Conservation (phyloP, 331 rosid species). For the Erythrophleum ivorense region DNA sequence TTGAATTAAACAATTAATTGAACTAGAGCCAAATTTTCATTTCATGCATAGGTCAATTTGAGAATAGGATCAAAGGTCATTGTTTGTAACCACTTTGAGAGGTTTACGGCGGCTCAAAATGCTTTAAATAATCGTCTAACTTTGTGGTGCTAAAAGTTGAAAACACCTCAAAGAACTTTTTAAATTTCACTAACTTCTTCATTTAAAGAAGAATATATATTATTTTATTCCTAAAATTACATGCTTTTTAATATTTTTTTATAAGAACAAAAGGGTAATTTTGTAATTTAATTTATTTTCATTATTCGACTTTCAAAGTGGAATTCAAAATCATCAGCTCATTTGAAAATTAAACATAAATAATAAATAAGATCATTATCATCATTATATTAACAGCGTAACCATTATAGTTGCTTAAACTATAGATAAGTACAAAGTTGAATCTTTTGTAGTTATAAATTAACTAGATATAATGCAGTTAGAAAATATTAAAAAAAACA, state of each 20-base stretch:
- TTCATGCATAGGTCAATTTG: constrained; percentile 37
- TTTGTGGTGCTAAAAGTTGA: constrained; percentile 44
- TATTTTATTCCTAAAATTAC: not conserved
- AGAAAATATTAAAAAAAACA: too few species aligned
- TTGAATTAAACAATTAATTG: constrained; percentile 29
- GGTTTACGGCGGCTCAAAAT: constrained; percentile 50
- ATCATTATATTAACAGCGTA: constrained; percentile 34
- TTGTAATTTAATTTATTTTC: too few species aligned
- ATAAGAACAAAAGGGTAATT: not conserved
- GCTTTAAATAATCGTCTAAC: constrained; percentile 47
- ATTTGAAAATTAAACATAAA: not conserved
- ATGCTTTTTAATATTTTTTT: not conserved
- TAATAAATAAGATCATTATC: not conserved
- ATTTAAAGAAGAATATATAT: not conserved
- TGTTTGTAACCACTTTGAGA: constrained; percentile 37
- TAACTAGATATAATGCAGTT: too few species aligned
- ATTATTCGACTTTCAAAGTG: not conserved
- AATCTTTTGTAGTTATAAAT: too few species aligned
- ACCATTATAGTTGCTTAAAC: constrained; percentile 30
- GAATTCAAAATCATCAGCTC: not conserved
- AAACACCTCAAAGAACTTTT: not conserved
- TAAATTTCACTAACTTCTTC: not conserved
- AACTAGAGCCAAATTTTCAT: constrained; percentile 34
- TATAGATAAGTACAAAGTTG: not conserved
- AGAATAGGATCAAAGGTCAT: constrained; percentile 37